Evolutionary conservation across 176 grass and related monocot genomes (phyloP).

Genomic region (Dendrocalamus sinicus): DNA sequence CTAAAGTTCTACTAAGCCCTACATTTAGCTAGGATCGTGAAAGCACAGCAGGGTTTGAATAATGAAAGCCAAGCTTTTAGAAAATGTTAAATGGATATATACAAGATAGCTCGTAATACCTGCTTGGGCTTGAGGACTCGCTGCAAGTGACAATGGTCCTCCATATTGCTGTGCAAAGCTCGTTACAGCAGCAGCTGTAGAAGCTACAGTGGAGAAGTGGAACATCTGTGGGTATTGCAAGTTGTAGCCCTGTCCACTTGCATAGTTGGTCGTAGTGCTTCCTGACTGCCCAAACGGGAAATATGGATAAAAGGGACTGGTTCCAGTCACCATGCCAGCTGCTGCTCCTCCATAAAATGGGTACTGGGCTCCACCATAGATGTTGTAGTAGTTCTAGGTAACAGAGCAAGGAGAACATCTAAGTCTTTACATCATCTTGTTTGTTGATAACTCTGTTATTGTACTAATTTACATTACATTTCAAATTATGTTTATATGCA

Average conservation of each 20-base stretch:
- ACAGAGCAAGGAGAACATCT: constrained; percentile 32
- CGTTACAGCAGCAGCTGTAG: constrained; percentile 71
- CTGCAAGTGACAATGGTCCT: constrained; percentile 75
- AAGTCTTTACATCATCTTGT: constrained; percentile 2
- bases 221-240: constrained; percentile 89
- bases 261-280: constrained; percentile 58
- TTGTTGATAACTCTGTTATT: constrained; percentile 11
- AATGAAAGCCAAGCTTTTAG: not conserved
- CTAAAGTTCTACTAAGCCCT: constrained; percentile 3
- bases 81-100: constrained; percentile 28
- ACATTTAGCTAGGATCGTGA: constrained; percentile 18
- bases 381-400: constrained; percentile 87
- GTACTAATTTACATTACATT: not conserved
- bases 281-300: constrained; percentile 80
- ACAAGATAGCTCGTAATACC: constrained; percentile 67
- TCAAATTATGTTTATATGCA: not conserved
- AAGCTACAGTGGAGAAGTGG: constrained; percentile 73
- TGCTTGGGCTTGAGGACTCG: constrained; percentile 83
- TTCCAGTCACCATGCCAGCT: constrained; percentile 83
- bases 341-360: constrained; percentile 83
- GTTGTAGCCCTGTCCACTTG: constrained; percentile 72
- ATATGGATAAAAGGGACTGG: constrained; percentile 76
- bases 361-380: constrained; percentile 82
- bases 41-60: not conserved
- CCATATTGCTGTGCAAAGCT: constrained; percentile 80